Base-by-base conservation (phyloP, 2,329 filamentous ascomycete species). In the Colletotrichum falcatum region DNA sequence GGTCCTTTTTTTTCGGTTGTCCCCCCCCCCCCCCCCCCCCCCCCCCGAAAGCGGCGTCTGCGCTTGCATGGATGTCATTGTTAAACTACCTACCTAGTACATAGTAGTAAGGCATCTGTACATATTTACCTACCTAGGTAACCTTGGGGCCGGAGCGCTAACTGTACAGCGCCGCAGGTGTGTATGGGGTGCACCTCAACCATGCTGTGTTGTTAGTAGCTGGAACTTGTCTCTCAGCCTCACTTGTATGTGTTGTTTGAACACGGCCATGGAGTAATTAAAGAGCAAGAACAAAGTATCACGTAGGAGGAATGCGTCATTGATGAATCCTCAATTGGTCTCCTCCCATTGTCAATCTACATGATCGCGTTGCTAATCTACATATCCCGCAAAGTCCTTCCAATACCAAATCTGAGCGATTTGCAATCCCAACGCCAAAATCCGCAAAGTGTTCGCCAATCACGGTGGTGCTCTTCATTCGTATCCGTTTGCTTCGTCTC, bases 261-360 rank as follows among this genome's bases (percentile, higher is more conserved):
- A 35, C 26, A 23, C 12, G 20, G 3, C 1, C 23, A 59, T 46
- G 44, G 44, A 5, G 44, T 44, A 28, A 51, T 5, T n/a, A n/a
- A 18, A 37, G 7, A 35, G 44, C 23, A 12, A 5, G 16, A 20
- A 26, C 37, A 65, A 20, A 6, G 9, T 7, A 0, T 14, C 23
- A 23, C n/a, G n/a, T n/a, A n/a, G n/a, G 1, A 8, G 12, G 9
- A n/a, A 12, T 1, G 18, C 33, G 4, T 35, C 23, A 20, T 55
- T 26, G 14, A 42, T 48, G 37, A 14, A n/a, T 39, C 23, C 23
- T 26, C 49, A 6, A 20, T 64, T 64, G 39, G 37, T 26, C 56
- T 49, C 11, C 53, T 64, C 35, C 53, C 37, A 49, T 59, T 53
- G 18, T 71, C 65, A 65, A 61, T 71, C 54, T 71, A 70, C 69